phyloP scores from a whole-genome alignment of 768 basidiomycete species.

The Heimioporus sp. region DNA sequence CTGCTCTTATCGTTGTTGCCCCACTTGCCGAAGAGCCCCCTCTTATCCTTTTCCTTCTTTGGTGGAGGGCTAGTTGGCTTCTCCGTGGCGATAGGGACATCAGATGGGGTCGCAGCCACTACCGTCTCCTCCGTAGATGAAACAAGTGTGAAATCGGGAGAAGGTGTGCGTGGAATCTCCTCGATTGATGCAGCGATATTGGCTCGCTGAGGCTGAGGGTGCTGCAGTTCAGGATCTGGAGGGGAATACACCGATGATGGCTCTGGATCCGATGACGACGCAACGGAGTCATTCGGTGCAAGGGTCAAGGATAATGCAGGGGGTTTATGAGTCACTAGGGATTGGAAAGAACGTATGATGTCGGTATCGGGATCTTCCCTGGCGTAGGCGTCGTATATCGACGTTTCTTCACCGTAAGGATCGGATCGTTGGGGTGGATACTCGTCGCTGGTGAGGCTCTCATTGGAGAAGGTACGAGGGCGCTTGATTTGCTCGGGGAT shows the following conservation, averaged over 20 bases:
- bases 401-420: slow-evolving; percentile 77
- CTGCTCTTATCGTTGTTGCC: slow-evolving; percentile 53
- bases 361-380: slow-evolving; percentile 52
- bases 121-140: slow-evolving; percentile 26
- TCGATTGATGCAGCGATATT: slow-evolving; percentile 31
- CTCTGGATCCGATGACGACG: slow-evolving; percentile 13
- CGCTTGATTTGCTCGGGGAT: slow-evolving; percentile 39
- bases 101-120: slow-evolving; percentile 24
- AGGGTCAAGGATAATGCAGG: slow-evolving; percentile 25
- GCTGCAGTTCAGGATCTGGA: slow-evolving; percentile 49
- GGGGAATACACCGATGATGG: slow-evolving; percentile 33
- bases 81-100: slow-evolving; percentile 15
- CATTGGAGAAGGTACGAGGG: slow-evolving; percentile 34
- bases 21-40: slow-evolving; percentile 64
- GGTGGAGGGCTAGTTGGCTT: slow-evolving; percentile 30
- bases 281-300: slow-evolving; percentile 14
- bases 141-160: slow-evolving; percentile 43
- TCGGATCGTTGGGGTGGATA: slow-evolving; percentile 53
- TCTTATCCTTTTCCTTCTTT: slow-evolving; percentile 74
- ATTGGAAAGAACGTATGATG: slow-evolving; percentile 17
- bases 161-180: slow-evolving; percentile 55
- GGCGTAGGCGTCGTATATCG: slow-evolving; percentile 83
- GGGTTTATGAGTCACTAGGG: slow-evolving; percentile 15
- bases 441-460: slow-evolving; percentile 38
- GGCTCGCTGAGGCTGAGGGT: slow-evolving; percentile 62